Base-by-base conservation (phyloP, 257 asterid genomes). In the Petunia secreta region DNA sequence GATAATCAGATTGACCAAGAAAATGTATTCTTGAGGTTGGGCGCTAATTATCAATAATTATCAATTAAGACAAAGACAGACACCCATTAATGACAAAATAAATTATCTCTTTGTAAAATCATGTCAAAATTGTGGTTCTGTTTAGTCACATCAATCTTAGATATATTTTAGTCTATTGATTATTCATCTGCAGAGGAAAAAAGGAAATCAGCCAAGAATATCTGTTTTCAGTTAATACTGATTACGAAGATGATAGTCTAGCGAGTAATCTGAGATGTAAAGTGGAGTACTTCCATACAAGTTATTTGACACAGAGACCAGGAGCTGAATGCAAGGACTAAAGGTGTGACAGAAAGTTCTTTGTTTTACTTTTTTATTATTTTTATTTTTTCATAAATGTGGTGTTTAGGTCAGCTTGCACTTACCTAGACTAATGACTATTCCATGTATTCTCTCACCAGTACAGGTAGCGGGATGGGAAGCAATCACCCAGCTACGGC, bases 1-100 rank as follows among this genome's bases (percentile, higher is more conserved):
- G 50, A 48, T 34, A 11, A 71, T 36, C 43, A 34, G 77, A 71
- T 71, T 9, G 60, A 48, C 16, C 44, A 71, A 9, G 16, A 25
- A 0, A 50, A 48, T 53, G 3, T 71, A 46, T 48, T 11, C 77
- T 71, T 50, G 60, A 48, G 60, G 10, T 71, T 10, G 60, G 60
- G 4, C 77, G 34, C 44, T 34, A 71, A 71, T 71, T 8, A 71
- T 71, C 60, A 71, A 48, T 34, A 71, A 71, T 71, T 8, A 71
- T 71, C 60, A 71, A 48, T 48, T 46, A 46, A 46, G 59, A 10
- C 3, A 2, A 46, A 46, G 3, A 71, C 1, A 14, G 34, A 14
- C 63, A 48, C 11, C 60, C 40, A 71, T 46, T 48, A 48, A 48
- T 69, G 77, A 71, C 54, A 46, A 48, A 8, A 68, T 25, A 5